Base-by-base conservation (phyloP, 2,329 filamentous ascomycete genomes). In the Uncinocarpus reesii region DNA sequence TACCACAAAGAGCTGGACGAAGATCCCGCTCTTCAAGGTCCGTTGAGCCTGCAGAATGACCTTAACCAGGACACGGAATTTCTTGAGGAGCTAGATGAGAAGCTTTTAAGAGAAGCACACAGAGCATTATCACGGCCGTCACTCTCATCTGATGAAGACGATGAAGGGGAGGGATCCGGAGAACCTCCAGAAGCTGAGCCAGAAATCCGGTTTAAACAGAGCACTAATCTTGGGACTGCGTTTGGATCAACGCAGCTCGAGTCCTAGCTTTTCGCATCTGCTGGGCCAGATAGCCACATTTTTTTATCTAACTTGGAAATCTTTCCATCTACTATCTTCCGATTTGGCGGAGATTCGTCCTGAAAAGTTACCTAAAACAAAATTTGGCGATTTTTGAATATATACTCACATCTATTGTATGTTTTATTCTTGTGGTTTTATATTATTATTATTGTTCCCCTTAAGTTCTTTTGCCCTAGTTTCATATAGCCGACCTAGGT, bases 211-310 rank as follows among this genome's bases (percentile, higher is more conserved):
- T 65, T 72, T 55, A 71, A 63, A 53, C 65, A 66, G 21, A 66
- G 64, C 13, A 70, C 65, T 15, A 71, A 71, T 57, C 71, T 72
- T 60, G 70, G 69, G n/a, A 69, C 67, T 48, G 70, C 68, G 4
- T 72, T 69, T 63, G 69, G 70, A 23, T 52, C 50, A 16, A 49
- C 43, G 15, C 50, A 50, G 13, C 20, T 37, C 26, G 46, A 42
- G 11, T 32, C 45, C 13, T 48, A 43, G 16, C 21, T 2, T 15
- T 11, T 23, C 21, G 7, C 26, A 48, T 48, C 37, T 48, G 31
- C 21, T 29, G 37, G 29, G 10, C 28, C 45, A 48, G 36, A 42
- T 48, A 31, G n/a, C 13, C 16, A 34, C 26, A 34, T 44, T n/a
- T n/a, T n/a, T n/a, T n/a, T n/a, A n/a, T n/a, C n/a, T n/a, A n/a